Evolutionary conservation across 768 basidiomycete genomes (phyloP).

Genomic region (Clitopilus hobsonii): DNA sequence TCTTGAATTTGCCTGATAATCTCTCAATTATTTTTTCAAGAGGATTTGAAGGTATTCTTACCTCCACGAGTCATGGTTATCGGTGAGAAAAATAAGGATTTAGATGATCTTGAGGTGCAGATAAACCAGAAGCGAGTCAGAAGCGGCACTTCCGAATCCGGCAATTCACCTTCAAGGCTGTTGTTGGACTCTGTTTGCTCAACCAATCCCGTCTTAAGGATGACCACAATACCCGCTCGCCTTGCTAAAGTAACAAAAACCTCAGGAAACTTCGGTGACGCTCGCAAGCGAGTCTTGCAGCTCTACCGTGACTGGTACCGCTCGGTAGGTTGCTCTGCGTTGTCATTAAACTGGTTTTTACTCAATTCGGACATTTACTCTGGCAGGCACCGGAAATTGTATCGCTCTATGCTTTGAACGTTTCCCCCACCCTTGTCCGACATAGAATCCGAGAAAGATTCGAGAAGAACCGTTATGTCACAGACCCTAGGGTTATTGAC

Average conservation of each 20-base stretch:
- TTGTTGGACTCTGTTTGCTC: slow-evolving; percentile 6
- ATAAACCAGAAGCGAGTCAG: background rate
- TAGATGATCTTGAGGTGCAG: background rate
- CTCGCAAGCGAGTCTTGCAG: slow-evolving; percentile 62
- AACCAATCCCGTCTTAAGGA: slow-evolving; percentile 16
- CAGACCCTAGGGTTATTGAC: slow-evolving; percentile 80
- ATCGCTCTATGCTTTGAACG: slow-evolving; percentile 73
- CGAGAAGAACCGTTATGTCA: slow-evolving; percentile 79
- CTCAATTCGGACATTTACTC: slow-evolving; percentile 5
- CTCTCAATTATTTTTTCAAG: background rate
- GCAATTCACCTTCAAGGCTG: background rate
- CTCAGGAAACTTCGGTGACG: slow-evolving; percentile 54
- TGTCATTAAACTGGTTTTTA: slow-evolving; percentile 2
- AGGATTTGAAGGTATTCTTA: background rate
- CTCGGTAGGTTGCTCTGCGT: slow-evolving; percentile 48
- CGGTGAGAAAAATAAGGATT: slow-evolving; percentile 1
- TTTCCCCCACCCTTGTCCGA: slow-evolving; percentile 74
- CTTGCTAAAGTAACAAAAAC: slow-evolving; percentile 66
- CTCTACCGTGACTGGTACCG: slow-evolving; percentile 95
- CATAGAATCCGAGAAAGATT: slow-evolving; percentile 82
- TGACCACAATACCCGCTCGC: slow-evolving; percentile 83
- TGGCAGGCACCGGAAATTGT: slow-evolving; percentile 90
- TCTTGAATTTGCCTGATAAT: slow-evolving; percentile 70
- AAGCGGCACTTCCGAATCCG: slow-evolving; percentile 4
- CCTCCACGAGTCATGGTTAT: slow-evolving; percentile 46